Percentiles rank a stretch among this genome's conserved stretches.
Conservation (phyloP, 208 protist species). For the Crithidia sp. region DNA sequence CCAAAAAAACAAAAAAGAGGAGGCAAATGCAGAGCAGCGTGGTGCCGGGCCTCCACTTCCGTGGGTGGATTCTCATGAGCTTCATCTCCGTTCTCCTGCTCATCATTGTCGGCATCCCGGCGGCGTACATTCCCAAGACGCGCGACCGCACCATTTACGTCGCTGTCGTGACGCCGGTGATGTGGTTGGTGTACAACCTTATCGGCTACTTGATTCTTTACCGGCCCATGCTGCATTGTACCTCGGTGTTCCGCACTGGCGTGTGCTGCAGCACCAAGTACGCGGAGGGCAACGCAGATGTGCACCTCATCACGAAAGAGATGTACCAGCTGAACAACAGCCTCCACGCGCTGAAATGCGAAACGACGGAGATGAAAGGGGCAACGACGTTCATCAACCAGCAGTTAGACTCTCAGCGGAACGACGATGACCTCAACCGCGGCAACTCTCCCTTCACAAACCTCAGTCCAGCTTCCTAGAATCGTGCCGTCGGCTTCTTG, state of each 20-base stretch:
- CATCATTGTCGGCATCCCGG: conserved; percentile 54
- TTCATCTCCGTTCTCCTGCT: conserved; percentile 54
- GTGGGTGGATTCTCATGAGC: conserved; percentile 63
- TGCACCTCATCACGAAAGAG: conserved; percentile 56
- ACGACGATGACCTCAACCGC: conserved; percentile 6
- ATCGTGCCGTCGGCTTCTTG: neutral
- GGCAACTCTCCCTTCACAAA: neutral
- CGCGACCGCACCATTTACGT: conserved; percentile 59
- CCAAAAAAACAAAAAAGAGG: neutral
- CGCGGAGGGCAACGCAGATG: conserved; percentile 16
- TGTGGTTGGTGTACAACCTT: conserved; percentile 57
- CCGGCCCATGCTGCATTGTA: conserved; percentile 48
- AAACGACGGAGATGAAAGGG: conserved; percentile 31
- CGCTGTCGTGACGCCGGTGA: conserved; percentile 43
- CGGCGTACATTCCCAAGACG: conserved; percentile 43
- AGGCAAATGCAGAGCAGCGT: neutral
- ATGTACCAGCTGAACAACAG: conserved; percentile 56
- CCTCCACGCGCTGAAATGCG: conserved; percentile 38
- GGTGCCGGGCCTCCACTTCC: conserved; percentile 29
- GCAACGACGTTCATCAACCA: conserved; percentile 25
- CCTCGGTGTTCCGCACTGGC: conserved; percentile 36
- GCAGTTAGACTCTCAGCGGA: conserved; percentile 11
- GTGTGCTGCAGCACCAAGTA: conserved; percentile 32
- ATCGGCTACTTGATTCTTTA: conserved; percentile 63
- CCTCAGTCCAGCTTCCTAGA: neutral